phyloP scores from a whole-genome alignment of 2,329 filamentous ascomycete genomes.

The Penicillium sp. region DNA sequence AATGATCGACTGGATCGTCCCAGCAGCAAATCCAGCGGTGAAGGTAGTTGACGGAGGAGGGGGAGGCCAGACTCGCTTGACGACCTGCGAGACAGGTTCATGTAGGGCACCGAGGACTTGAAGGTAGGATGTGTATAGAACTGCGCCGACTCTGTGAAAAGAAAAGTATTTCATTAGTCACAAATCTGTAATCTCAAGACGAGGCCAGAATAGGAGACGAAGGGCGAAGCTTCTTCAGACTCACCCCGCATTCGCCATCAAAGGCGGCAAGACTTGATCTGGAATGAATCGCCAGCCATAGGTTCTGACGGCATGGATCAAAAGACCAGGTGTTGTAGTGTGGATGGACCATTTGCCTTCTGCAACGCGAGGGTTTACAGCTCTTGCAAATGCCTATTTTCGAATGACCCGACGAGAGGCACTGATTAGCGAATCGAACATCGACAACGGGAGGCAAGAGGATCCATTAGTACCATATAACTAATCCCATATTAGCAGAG shows the following conservation, averaged over 20 bases:
- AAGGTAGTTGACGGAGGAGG: constrained; percentile 57
- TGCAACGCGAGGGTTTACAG: constrained; percentile 58
- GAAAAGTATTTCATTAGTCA: neutral
- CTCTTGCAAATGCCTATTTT: constrained; percentile 60
- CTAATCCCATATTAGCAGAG: constrained; percentile 34
- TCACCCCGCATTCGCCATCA: constrained; percentile 63
- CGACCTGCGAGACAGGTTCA: constrained; percentile 57
- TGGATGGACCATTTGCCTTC: constrained; percentile 59
- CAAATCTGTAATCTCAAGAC: neutral
- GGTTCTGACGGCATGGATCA: constrained; percentile 61
- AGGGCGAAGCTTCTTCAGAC: constrained; percentile 11
- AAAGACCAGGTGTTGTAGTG: constrained; percentile 61
- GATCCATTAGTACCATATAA: constrained; percentile 50
- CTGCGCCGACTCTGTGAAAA: constrained; percentile 55
- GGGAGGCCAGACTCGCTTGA: constrained; percentile 62
- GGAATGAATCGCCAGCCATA: constrained; percentile 67
- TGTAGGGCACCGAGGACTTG: constrained; percentile 60
- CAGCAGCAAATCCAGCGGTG: constrained; percentile 60
- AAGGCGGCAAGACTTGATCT: constrained; percentile 63
- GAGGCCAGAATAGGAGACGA: neutral
- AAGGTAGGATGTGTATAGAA: constrained; percentile 65
- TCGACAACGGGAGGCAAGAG: constrained; percentile 5
- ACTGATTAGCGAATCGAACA: constrained; percentile 12
- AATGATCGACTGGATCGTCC: constrained; percentile 61
- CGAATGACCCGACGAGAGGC: constrained; percentile 5